Conservation (phyloP, 768 basidiomycete genomes). For the Epithele typhae region DNA sequence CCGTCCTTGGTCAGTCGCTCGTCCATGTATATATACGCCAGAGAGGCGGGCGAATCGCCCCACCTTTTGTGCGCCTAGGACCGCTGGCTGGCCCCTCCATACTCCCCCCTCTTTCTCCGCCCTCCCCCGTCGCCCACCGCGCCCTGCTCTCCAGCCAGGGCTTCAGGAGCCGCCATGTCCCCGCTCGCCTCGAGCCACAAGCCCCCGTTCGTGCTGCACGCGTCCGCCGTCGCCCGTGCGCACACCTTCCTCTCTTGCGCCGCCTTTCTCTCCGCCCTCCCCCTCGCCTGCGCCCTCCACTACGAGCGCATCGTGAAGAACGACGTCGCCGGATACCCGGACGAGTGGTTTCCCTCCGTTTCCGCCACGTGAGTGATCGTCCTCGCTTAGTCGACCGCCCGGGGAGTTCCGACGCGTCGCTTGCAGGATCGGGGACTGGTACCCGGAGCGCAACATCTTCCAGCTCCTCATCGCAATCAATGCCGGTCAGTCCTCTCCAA, state of each 20-base stretch:
- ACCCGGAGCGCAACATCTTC: slow-evolving; percentile 79
- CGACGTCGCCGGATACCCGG: slow-evolving; percentile 71
- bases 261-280: slow-evolving; percentile 64
- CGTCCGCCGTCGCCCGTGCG: slow-evolving; percentile 41
- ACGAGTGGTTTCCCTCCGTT: slow-evolving; percentile 92
- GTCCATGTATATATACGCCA: no score
- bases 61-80: no score
- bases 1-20: no score
- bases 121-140: no score
- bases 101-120: no score
- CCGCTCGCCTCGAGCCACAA: no score
- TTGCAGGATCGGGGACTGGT: slow-evolving; percentile 86
- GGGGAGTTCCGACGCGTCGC: background rate
- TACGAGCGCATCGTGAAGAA: slow-evolving; percentile 87
- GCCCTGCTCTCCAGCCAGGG: background rate
- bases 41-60: no score
- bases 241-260: slow-evolving; percentile 64
- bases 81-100: no score
- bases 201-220: slow-evolving; percentile 12
- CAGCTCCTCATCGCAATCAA: slow-evolving; percentile 87
- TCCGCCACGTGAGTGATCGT: slow-evolving; percentile 62
- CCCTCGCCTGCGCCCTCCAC: slow-evolving; percentile 63
- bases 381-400: background rate
- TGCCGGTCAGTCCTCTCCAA: slow-evolving; percentile 43
- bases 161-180: background rate